Evolutionary conservation across 805 yeast species (phyloP).

Genomic region (Teunomyces kruisii): DNA sequence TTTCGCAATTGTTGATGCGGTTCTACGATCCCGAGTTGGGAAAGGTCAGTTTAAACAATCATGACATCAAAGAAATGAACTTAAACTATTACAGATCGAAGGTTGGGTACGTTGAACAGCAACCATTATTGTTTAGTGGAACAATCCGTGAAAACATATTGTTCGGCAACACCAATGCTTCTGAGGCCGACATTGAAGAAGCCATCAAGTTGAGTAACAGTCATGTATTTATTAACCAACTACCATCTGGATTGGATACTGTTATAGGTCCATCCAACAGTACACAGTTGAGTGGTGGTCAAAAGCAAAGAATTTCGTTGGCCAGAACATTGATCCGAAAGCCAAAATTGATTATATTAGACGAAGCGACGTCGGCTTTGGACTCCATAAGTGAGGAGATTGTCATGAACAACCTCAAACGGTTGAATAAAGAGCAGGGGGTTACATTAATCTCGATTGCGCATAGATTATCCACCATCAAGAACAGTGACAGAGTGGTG

Average conservation of each 20-base stretch:
- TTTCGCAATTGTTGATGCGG: slow-evolving; percentile 73
- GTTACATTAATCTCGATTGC: slow-evolving; percentile 85
- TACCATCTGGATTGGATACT: slow-evolving; percentile 83
- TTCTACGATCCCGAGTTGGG: slow-evolving; percentile 81
- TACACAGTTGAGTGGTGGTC: slow-evolving; percentile 88
- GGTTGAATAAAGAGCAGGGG: slow-evolving; percentile 53
- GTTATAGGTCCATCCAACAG: slow-evolving; percentile 73
- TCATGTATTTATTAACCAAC: slow-evolving; percentile 59
- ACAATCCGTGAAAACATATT: slow-evolving; percentile 78
- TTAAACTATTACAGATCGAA: slow-evolving; percentile 70
- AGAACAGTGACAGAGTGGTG: slow-evolving; percentile 75
- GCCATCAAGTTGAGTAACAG: slow-evolving; percentile 78
- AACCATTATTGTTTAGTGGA: slow-evolving; percentile 86
- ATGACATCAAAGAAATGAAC: slow-evolving; percentile 61
- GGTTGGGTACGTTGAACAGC: slow-evolving; percentile 91
- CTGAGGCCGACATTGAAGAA: slow-evolving; percentile 55
- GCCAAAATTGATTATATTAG: slow-evolving; percentile 80
- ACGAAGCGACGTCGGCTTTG: slow-evolving; percentile 93
- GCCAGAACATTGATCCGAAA: slow-evolving; percentile 81
- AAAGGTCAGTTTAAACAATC: slow-evolving; percentile 59
- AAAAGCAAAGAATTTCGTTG: slow-evolving; percentile 87
- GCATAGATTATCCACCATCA: slow-evolving; percentile 85
- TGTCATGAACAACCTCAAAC: slow-evolving; percentile 68
- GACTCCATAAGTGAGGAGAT: slow-evolving; percentile 87
- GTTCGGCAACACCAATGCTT: slow-evolving; percentile 65